Base-by-base conservation (phyloP, 495 filamentous ascomycete species). In the Lepraria neglecta region DNA sequence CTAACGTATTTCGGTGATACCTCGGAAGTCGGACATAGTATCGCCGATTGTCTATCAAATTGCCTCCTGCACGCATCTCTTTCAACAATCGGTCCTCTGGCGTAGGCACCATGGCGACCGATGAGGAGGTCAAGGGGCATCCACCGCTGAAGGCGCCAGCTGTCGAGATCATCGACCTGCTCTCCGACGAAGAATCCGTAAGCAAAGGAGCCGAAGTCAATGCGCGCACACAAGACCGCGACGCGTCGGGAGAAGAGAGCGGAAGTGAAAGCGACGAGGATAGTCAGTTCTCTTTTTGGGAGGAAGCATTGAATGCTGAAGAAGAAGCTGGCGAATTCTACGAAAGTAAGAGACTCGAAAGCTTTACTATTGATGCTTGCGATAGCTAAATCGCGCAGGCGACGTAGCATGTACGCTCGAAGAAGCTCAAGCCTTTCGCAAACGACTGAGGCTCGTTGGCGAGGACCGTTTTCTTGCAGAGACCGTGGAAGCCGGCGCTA, bases 401-500 rank as follows among this genome's bases (percentile, higher is more conserved):
- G 65, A 63, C 7, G 84, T 83, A 61, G 80, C 81, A 27, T 95
- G 89, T 75, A 87, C 88, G 3, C 73, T 83, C 0, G 86, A 90
- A 42, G 87, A 97, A 72, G 86, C 89, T 10, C 67, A 82, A 45
- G 72, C 76, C 6, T 89, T 82, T 70, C 83, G 88, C 56, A 78
- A 86, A 54, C 80, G 85, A 21, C 76, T 97, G 19, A 85, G 89
- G 65, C 78, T 82, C 30, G 74, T 92, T 62, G 92, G 92, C 5
- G 86, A 87, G 50, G 82, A 84, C 51, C 78, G 83, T 17, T 96
- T 97, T 72, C 79, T 90, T 59, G 76, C 82, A 61, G 79, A 84
- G 61, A 91, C 88, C 12, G 79, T 97, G 59, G 82, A 83, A 43
- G 77, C 80, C 28, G 83, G 84, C 15, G 75, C 76, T 30, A 82